Percentiles rank a stretch among this genome's conserved stretches.
These are phyloP conservation scores for Corynascus novoguineensis DNA, from an alignment of 495 filamentous ascomycete genomes.

Conservation along the genomic window DNA sequence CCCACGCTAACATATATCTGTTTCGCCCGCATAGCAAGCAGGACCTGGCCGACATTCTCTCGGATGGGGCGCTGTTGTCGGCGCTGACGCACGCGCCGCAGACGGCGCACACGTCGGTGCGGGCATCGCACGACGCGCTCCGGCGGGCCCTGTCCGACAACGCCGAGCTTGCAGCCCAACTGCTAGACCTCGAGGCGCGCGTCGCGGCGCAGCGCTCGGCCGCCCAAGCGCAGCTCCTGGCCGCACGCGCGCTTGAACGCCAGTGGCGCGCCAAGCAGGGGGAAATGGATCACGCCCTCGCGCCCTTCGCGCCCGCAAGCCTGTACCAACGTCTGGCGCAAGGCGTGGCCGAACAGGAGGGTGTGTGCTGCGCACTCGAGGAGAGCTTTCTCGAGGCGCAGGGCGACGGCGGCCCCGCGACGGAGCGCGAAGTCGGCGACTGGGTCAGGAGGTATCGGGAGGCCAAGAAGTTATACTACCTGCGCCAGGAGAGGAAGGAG, in stretches of 20 bases:
- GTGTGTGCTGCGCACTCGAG: slow-evolving; percentile 72
- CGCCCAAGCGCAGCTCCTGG: slow-evolving; percentile 75
- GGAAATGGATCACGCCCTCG: slow-evolving; percentile 79
- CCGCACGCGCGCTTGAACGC: slow-evolving; percentile 79
- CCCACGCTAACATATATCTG: background rate
- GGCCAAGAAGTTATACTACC: slow-evolving; percentile 66
- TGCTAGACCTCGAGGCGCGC: slow-evolving; percentile 53
- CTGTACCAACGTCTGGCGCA: slow-evolving; percentile 75
- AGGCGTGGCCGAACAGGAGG: slow-evolving; percentile 75
- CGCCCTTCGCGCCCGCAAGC: slow-evolving; percentile 75
- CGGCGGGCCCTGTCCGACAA: slow-evolving; percentile 60
- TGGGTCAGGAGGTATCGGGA: slow-evolving; percentile 77
- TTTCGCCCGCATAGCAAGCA: slow-evolving; percentile 33
- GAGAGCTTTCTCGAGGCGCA: slow-evolving; percentile 74
- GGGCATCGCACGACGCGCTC: slow-evolving; percentile 50
- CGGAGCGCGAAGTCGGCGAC: slow-evolving; percentile 73
- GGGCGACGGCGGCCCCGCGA: slow-evolving; percentile 38
- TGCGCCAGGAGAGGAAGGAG: slow-evolving; percentile 74
- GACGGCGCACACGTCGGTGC: slow-evolving; percentile 60
- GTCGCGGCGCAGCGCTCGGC: slow-evolving; percentile 57
- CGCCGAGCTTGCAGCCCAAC: slow-evolving; percentile 56
- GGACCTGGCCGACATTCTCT: slow-evolving; percentile 63
- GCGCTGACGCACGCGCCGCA: slow-evolving; percentile 59
- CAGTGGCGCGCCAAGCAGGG: slow-evolving; percentile 82
- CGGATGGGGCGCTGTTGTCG: slow-evolving; percentile 53